Percentiles rank a stretch among this genome's conserved stretches.
phyloP scores from a whole-genome alignment of 257 asterid species.

The Gentiana dahurica region DNA sequence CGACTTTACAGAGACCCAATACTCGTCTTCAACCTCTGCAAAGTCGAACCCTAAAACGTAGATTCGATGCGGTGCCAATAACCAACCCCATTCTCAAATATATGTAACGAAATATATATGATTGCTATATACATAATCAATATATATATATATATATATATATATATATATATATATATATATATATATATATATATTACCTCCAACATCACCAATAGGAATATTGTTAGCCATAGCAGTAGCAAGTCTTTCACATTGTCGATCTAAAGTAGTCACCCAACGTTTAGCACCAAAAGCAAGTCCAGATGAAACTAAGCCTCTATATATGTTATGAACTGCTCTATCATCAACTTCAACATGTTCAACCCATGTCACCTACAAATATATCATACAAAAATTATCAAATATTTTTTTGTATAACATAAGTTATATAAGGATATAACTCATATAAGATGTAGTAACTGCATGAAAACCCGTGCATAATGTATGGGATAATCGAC shows the following conservation, averaged over 20 bases:
- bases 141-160: too few relatives aligned
- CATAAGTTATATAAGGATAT: not conserved
- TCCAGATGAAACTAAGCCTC: slow-evolving; percentile 20
- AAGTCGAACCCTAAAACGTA: too few relatives aligned
- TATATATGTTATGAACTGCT: slow-evolving; percentile 27
- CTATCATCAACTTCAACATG: slow-evolving; percentile 30
- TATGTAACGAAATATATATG: too few relatives aligned
- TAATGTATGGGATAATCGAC: slow-evolving; percentile 21
- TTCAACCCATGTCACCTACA: slow-evolving; percentile 27
- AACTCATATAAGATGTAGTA: too few relatives aligned
- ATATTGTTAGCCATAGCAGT: slow-evolving; percentile 29
- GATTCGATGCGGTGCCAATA: too few relatives aligned
- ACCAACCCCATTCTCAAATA: too few relatives aligned
- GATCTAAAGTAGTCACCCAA: slow-evolving; percentile 30
- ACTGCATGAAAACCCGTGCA: slow-evolving; percentile 22
- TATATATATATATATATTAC: slow-evolving; percentile 1
- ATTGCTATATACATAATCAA: too few relatives aligned
- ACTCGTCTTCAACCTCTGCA: too few relatives aligned
- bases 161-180: too few relatives aligned
- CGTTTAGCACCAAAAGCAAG: slow-evolving; percentile 33
- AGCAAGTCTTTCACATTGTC: slow-evolving; percentile 32
- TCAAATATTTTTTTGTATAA: not conserved
- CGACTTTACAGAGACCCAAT: too few relatives aligned
- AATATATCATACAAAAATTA: not conserved
- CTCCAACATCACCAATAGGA: slow-evolving; percentile 29